These are phyloP conservation scores for Suillus cothurnatus DNA, from an alignment of 768 basidiomycete species.

Conservation along the genomic window DNA sequence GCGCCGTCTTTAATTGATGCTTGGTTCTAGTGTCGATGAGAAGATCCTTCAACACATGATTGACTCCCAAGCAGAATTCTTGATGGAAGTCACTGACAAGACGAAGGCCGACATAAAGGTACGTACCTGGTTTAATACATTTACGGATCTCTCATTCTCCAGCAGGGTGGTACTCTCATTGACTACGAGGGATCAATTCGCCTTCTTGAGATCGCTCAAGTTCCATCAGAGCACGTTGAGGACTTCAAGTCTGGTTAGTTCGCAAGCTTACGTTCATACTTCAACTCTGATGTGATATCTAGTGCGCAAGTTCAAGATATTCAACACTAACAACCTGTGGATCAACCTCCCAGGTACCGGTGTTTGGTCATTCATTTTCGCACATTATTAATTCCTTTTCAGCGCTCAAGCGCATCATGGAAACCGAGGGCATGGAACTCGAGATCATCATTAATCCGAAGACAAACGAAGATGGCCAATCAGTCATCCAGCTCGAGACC, in stretches of 20 bases:
- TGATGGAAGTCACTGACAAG: slow-evolving; percentile 83
- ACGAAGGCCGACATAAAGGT: slow-evolving; percentile 78
- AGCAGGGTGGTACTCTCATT: slow-evolving; percentile 62
- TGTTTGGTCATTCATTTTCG: neutral
- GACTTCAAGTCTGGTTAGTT: slow-evolving; percentile 62
- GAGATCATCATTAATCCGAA: slow-evolving; percentile 84
- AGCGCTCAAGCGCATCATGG: slow-evolving; percentile 79
- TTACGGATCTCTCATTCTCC: neutral
- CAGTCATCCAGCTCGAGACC: slow-evolving; percentile 79
- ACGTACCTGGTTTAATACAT: neutral
- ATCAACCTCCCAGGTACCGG: slow-evolving; percentile 47
- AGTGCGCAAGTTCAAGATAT: slow-evolving; percentile 78
- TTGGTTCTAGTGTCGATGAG: slow-evolving; percentile 56
- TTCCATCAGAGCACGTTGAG: slow-evolving; percentile 70
- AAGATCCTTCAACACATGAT: slow-evolving; percentile 70
- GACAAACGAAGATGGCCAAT: slow-evolving; percentile 65
- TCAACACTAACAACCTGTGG: slow-evolving; percentile 75
- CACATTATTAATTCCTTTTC: slow-evolving; percentile 10
- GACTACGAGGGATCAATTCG: slow-evolving; percentile 69
- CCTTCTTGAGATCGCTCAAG: slow-evolving; percentile 77
- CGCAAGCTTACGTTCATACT: neutral
- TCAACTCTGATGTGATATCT: neutral
- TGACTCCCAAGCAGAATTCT: slow-evolving; percentile 61
- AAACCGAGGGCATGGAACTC: slow-evolving; percentile 64
- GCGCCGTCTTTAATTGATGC: slow-evolving; percentile 8